Conservation (phyloP, 2,329 filamentous ascomycete genomes). For the Aspergillus sp. region DNA sequence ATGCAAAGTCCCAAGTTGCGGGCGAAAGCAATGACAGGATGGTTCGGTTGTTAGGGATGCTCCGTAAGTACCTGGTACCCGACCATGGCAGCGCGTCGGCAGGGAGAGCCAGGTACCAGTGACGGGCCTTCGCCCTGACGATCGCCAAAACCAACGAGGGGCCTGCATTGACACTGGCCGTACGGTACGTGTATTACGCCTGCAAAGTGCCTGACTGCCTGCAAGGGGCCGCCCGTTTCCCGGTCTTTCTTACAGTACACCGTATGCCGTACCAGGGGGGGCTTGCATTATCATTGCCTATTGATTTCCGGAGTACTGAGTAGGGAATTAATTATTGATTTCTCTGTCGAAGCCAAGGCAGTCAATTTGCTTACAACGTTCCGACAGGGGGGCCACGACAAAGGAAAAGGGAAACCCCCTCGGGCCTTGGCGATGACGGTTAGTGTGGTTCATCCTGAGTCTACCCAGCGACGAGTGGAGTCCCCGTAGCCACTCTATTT, state of each 20-base stretch:
- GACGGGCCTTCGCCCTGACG: slow-evolving; percentile 14
- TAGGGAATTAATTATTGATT: not conserved
- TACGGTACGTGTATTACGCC: not conserved
- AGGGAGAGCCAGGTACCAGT: not conserved
- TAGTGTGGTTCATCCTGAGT: not conserved
- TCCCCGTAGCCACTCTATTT: not conserved
- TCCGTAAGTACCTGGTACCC: not conserved
- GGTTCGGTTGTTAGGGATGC: slow-evolving; percentile 3
- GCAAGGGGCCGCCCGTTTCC: slow-evolving; percentile 5
- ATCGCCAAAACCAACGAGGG: slow-evolving; percentile 21
- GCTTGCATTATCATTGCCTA: not conserved
- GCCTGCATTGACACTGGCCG: slow-evolving; percentile 13
- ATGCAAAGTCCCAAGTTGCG: no score
- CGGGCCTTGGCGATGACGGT: not conserved
- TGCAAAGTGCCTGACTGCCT: not conserved
- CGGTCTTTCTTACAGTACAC: not conserved
- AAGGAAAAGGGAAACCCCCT: not conserved
- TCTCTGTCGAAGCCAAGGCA: no score
- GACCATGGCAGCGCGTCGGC: not conserved
- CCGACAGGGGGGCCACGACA: not conserved
- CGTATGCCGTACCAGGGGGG: not conserved
- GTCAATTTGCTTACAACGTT: no score
- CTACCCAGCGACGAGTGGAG: not conserved
- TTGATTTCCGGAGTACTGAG: not conserved
- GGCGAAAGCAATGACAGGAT: not conserved